Evolutionary conservation across 441 rosid species (phyloP).

Genomic region (Daphne laureola): DNA sequence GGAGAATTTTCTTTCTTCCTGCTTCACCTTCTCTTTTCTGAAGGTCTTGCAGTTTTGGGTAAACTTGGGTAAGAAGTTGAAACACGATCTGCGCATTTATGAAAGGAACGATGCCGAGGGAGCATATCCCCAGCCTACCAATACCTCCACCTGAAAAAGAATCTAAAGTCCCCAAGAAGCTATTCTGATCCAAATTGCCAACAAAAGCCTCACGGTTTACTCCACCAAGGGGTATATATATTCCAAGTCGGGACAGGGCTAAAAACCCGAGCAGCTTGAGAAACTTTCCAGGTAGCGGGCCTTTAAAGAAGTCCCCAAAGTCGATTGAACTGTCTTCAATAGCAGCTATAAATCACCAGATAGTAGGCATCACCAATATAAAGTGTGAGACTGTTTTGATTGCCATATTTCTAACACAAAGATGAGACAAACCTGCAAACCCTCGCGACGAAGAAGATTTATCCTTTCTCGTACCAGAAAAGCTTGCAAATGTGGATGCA

Average conservation of each 20-base stretch:
- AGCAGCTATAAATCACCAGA: slow-evolving; percentile 61
- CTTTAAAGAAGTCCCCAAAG: slow-evolving; percentile 93
- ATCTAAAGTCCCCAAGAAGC: slow-evolving; percentile 87
- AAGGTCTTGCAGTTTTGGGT: slow-evolving; percentile 97
- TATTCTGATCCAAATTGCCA: slow-evolving; percentile 91
- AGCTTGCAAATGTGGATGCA: slow-evolving; percentile 45
- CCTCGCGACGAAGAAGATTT: slow-evolving; percentile 67
- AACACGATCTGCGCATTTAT: slow-evolving; percentile 95
- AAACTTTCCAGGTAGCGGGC: slow-evolving; percentile 90
- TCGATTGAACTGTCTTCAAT: slow-evolving; percentile 98
- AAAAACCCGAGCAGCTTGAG: slow-evolving; percentile 74
- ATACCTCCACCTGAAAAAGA: slow-evolving; percentile 97
- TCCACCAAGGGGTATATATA: slow-evolving; percentile 90
- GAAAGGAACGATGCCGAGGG: slow-evolving; percentile 96
- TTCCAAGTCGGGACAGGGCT: slow-evolving; percentile 90
- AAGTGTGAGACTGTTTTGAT: slow-evolving; percentile 7
- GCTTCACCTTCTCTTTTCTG: slow-evolving; percentile 99
- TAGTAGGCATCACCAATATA: slow-evolving; percentile 16
- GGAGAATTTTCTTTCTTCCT: slow-evolving; percentile 89
- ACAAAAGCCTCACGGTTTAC: slow-evolving; percentile 86
- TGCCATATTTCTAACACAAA: slow-evolving; percentile 9
- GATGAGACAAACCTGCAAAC: slow-evolving; percentile 53
- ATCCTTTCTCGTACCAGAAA: slow-evolving; percentile 58
- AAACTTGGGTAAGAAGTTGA: slow-evolving; percentile 93
- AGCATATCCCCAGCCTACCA: slow-evolving; percentile 94